Base-by-base conservation (phyloP, 495 filamentous ascomycete species). In the Tuber indicum region DNA sequence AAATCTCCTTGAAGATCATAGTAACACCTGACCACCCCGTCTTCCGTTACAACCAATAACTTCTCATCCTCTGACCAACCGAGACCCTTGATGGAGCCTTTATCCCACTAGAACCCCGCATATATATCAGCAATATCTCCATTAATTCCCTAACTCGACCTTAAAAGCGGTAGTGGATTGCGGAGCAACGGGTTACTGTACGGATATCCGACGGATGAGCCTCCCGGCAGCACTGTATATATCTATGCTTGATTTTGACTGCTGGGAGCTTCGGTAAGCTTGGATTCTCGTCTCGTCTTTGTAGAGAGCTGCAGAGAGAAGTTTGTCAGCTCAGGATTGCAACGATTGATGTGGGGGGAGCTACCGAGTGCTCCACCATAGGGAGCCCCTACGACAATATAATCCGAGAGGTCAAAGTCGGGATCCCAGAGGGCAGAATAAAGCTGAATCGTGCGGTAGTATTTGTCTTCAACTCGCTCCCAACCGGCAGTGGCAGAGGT, bases 51-150 rank as follows among this genome's bases (percentile, higher is more conserved):
- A 6, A 97, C 91, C 12, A 99, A 86, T 23, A 99, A 88, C 84
- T 93, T 93, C 87, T 99, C 96, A 79, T 98, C 93, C 82, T 97
- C 96, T 47, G 94, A 98, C 96, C 96, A 99, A 32, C 96, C 96
- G 26, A 98, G 87, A 16, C 94, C 94, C 83, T 91, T 91, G 80
- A 99, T 93, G 3, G 91, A 88, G 45, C 93, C 93, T 87, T 94
- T 92, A 78, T 99, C 96, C 93, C 94, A 98, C 87, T 93, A 69
- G 41, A 71, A 42, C 52, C n/a, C 43, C 36, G 49, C 36, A 66
- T 66, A 66, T 66, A 66, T 66, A 36, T 66, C 58, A 66, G n/a
- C 52, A 26, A 43, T 74, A 44, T 79, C 76, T 45, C 23, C 7
- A 46, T 58, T 43, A 66, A 7, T 36, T 23, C 26, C 19, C 43